Evolutionary conservation across 2,329 filamentous ascomycete species (phyloP).

Genomic region (Colletotrichum viniferum): DNA sequence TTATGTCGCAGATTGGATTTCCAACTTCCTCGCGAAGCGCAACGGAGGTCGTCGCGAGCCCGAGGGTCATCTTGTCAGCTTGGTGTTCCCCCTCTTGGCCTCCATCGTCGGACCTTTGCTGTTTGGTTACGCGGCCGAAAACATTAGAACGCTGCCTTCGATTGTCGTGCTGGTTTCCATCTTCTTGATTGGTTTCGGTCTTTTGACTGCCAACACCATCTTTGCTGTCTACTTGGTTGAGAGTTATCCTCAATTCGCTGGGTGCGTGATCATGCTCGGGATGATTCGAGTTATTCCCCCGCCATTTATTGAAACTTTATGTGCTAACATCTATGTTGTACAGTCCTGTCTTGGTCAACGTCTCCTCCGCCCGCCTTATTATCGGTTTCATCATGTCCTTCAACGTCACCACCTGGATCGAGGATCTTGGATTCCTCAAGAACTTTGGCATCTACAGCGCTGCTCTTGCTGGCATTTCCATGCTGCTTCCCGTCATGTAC

Average conservation of each 20-base stretch:
- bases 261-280: neutral
- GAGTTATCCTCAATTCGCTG: constrained; percentile 32
- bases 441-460: constrained; percentile 36
- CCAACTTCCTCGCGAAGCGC: constrained; percentile 31
- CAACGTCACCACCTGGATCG: constrained; percentile 31
- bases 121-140: constrained; percentile 34
- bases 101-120: constrained; percentile 33
- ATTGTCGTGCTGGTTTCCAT: constrained; percentile 30
- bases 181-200: constrained; percentile 32
- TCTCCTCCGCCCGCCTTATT: constrained; percentile 34
- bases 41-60: constrained; percentile 33
- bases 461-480: constrained; percentile 31
- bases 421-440: constrained; percentile 29
- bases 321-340: neutral
- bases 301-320: neutral
- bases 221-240: constrained; percentile 37
- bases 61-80: constrained; percentile 35
- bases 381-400: constrained; percentile 34
- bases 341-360: constrained; percentile 38
- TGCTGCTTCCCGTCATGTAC: constrained; percentile 34
- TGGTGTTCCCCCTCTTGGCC: constrained; percentile 31
- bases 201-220: constrained; percentile 31
- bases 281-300: neutral
- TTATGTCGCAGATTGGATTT: constrained; percentile 32
- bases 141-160: constrained; percentile 27